phyloP scores from a whole-genome alignment of 2,329 filamentous ascomycete species.

The Penicillium sclerotigenum region DNA sequence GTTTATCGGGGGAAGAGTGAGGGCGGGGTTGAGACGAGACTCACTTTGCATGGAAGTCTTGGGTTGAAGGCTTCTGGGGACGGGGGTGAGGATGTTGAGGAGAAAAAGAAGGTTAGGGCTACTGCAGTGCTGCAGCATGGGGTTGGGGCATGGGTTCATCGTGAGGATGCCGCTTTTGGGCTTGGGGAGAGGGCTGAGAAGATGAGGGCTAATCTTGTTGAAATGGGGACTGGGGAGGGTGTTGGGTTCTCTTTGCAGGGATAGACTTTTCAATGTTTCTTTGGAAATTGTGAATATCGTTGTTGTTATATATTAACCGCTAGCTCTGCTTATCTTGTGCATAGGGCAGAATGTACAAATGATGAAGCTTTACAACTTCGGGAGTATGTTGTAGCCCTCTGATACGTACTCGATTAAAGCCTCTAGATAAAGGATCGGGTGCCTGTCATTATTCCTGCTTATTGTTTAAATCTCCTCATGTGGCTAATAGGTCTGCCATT shows the following conservation, averaged over 20 bases:
- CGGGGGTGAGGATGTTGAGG: slow-evolving; percentile 15
- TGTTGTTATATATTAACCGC: neutral
- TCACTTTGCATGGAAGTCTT: slow-evolving; percentile 46
- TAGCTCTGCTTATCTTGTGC: neutral
- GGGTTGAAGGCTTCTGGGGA: slow-evolving; percentile 34
- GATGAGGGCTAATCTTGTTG: slow-evolving; percentile 45
- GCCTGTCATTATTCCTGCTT: neutral
- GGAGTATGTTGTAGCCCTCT: neutral
- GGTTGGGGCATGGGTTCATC: slow-evolving; percentile 44
- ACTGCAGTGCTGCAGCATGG: slow-evolving; percentile 48
- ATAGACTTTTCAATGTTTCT: slow-evolving; percentile 11
- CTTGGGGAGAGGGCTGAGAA: slow-evolving; percentile 40
- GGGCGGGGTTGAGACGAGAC: slow-evolving; percentile 35
- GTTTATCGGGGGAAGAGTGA: slow-evolving; percentile 41
- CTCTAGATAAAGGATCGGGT: neutral
- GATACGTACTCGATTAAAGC: neutral
- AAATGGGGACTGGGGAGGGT: slow-evolving; percentile 46
- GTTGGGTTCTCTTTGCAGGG: slow-evolving; percentile 46
- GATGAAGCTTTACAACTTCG: neutral
- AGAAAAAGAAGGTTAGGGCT: slow-evolving; percentile 39
- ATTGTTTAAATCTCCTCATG: too few species aligned
- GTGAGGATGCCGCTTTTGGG: slow-evolving; percentile 42
- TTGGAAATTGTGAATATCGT: neutral
- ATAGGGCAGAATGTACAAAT: neutral
- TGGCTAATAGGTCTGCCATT: neutral